phyloP scores from a whole-genome alignment of 345 rosid species.

The Gossypium raimondii region DNA sequence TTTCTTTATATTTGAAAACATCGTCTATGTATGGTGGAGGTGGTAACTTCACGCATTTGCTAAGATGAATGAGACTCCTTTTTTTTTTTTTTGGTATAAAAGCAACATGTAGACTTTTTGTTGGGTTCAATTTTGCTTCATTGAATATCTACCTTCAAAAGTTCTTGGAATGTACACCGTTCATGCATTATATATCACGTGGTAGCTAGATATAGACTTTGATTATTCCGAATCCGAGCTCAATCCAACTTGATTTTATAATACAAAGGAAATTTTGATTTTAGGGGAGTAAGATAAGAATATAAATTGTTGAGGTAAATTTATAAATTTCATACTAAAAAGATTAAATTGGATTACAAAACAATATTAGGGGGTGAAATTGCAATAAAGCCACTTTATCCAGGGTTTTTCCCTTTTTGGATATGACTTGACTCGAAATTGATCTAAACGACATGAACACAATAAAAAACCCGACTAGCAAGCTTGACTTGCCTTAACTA shows the following conservation, averaged over 20 bases:
- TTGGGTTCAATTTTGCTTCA: conserved; percentile 6
- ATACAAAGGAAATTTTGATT: too few species aligned
- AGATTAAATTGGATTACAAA: too few species aligned
- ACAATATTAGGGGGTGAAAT: too few species aligned
- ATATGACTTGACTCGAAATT: too few species aligned
- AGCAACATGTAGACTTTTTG: conserved; percentile 16
- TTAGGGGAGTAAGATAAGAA: too few species aligned
- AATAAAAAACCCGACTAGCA: too few species aligned
- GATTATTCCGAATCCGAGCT: not conserved
- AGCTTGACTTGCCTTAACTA: too few species aligned
- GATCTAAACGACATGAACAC: too few species aligned
- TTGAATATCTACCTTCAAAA: not conserved
- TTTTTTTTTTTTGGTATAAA: conserved; percentile 26
- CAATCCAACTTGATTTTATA: not conserved
- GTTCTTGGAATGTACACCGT: conserved; percentile 18
- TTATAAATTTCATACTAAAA: too few species aligned
- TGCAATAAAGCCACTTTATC: too few species aligned
- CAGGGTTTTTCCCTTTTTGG: too few species aligned
- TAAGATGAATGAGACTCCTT: conserved; percentile 13
- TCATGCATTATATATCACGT: conserved; percentile 19
- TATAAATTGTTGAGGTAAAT: too few species aligned
- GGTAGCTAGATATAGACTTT: not conserved
- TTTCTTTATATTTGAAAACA: not conserved
- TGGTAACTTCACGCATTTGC: conserved; percentile 8
- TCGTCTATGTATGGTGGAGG: not conserved